Evolutionary conservation across 345 rosid genomes (phyloP).

Genomic region (Eutrema heterophyllum): DNA sequence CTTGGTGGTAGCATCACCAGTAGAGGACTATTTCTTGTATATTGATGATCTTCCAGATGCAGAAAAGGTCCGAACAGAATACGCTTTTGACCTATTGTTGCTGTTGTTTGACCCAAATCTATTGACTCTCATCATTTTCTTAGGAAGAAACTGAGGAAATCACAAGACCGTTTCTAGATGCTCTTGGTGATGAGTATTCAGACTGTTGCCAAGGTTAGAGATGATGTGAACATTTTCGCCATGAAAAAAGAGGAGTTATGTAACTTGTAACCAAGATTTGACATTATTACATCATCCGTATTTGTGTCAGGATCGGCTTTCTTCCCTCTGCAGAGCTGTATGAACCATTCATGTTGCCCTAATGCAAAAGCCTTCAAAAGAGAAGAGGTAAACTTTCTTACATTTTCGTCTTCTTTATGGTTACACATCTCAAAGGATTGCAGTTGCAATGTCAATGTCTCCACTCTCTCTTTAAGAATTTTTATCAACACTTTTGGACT

Average conservation of each 20-base stretch:
- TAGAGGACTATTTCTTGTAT: slow-evolving; percentile 83
- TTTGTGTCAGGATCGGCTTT: slow-evolving; percentile 73
- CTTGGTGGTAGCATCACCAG: slow-evolving; percentile 90
- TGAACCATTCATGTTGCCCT: slow-evolving; percentile 92
- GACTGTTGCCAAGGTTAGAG: slow-evolving; percentile 69
- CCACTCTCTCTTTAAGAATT: background rate
- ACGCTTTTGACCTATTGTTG: background rate
- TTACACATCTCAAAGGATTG: background rate
- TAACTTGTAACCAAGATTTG: background rate
- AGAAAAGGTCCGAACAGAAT: slow-evolving; percentile 50
- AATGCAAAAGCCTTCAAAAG: slow-evolving; percentile 94
- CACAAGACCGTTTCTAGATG: slow-evolving; percentile 59
- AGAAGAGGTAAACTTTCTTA: slow-evolving; percentile 56
- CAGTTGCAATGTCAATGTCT: slow-evolving; percentile 2
- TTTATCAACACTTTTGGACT: background rate
- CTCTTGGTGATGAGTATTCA: slow-evolving; percentile 77
- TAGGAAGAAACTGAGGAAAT: slow-evolving; percentile 65
- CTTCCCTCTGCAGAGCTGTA: slow-evolving; percentile 88
- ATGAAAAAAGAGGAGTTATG: background rate
- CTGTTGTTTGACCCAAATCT: background rate
- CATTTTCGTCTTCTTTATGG: background rate
- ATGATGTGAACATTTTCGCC: background rate
- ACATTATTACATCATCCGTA: background rate
- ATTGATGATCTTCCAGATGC: slow-evolving; percentile 61
- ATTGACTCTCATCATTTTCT: background rate